These are phyloP conservation scores for Penicillium olsonii DNA, from an alignment of 2,329 filamentous ascomycete genomes.

Conservation along the genomic window DNA sequence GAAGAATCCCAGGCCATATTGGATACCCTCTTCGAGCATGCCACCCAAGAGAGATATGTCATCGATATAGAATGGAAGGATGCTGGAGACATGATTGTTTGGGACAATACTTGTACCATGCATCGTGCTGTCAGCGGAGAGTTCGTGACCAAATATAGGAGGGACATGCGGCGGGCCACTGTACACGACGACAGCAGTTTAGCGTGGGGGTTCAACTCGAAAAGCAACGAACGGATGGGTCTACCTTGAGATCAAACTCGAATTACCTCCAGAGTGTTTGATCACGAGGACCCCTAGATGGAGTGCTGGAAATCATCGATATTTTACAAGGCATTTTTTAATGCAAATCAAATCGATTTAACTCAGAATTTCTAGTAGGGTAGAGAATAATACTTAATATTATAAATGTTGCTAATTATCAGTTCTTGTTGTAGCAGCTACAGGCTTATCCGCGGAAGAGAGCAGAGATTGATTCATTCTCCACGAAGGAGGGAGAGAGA, in stretches of 20 bases:
- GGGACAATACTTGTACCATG: conserved; percentile 61
- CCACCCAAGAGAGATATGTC: conserved; percentile 49
- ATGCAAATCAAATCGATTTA: too few species aligned
- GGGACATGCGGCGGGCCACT: conserved; percentile 59
- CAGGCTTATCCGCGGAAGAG: too few species aligned
- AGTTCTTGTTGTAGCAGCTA: too few species aligned
- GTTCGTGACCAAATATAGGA: conserved; percentile 49
- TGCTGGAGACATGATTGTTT: conserved; percentile 55
- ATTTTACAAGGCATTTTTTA: too few species aligned
- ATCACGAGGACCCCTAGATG: too few species aligned
- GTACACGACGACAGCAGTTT: conserved; percentile 51
- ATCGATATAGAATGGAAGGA: conserved; percentile 51
- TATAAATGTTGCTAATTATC: too few species aligned
- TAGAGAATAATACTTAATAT: too few species aligned
- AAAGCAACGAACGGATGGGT: conserved; percentile 26
- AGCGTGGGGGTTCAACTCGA: conserved; percentile 48
- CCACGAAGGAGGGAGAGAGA: too few species aligned
- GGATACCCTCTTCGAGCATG: conserved; percentile 44
- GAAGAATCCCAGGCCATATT: conserved; percentile 40
- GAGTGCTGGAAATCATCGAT: too few species aligned
- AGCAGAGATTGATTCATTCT: too few species aligned
- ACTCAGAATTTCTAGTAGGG: too few species aligned
- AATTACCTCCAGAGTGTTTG: too few species aligned
- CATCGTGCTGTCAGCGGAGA: conserved; percentile 53
- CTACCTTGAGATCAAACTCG: conserved; percentile 28